phyloP scores from a whole-genome alignment of 345 rosid species.

The Dimocarpus longan region DNA sequence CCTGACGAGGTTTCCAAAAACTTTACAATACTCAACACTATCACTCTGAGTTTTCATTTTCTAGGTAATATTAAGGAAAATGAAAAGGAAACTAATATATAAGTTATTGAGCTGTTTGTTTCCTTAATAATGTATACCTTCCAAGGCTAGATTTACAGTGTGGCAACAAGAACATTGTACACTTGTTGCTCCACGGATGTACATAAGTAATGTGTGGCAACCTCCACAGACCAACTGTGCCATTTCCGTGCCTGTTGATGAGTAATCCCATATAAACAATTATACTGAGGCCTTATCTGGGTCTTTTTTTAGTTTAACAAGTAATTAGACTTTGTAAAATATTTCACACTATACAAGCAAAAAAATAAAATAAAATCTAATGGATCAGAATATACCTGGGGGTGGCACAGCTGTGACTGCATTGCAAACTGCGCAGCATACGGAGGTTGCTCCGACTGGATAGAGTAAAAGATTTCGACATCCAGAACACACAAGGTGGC shows the following conservation, averaged over 20 bases:
- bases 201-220: slow-evolving; percentile 94
- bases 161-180: slow-evolving; percentile 98
- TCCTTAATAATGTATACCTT: slow-evolving; percentile 46
- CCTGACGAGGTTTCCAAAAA: slow-evolving; percentile 7
- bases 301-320: not conserved
- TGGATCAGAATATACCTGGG: slow-evolving; percentile 52
- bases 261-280: not conserved
- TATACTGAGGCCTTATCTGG: not conserved
- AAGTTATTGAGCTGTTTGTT: not conserved
- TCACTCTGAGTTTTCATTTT: not conserved
- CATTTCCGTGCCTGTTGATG: slow-evolving; percentile 85
- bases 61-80: not conserved
- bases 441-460: slow-evolving; percentile 93
- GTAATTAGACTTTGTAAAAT: not conserved
- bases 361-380: not conserved
- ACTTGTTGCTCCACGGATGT: slow-evolving; percentile 97
- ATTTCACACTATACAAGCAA: not conserved
- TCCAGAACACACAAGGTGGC: slow-evolving; percentile 98
- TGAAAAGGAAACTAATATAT: not conserved
- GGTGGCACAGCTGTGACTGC: slow-evolving; percentile 97
- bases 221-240: slow-evolving; percentile 99
- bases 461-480: slow-evolving; percentile 88
- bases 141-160: slow-evolving; percentile 89
- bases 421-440: slow-evolving; percentile 99
- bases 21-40: not conserved